Percentiles rank a stretch among this genome's conserved stretches.
Evolutionary conservation across 495 filamentous ascomycete genomes (phyloP).

Genomic region (Sabuloglossum arenarium): DNA sequence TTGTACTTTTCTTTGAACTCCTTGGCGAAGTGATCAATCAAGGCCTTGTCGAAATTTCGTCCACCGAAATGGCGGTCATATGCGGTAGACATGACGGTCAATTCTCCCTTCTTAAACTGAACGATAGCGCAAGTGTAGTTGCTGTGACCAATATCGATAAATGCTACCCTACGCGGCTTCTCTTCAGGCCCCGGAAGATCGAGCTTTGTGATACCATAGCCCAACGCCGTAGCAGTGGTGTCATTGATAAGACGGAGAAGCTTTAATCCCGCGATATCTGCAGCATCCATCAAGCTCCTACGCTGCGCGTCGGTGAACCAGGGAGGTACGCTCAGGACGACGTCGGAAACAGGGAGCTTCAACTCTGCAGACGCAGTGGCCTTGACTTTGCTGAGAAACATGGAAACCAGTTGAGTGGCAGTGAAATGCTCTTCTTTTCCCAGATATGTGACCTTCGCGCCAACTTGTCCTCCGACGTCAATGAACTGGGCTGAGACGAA

Average conservation of each 20-base stretch:
- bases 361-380: slow-evolving; percentile 70
- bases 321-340: slow-evolving; percentile 82
- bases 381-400: slow-evolving; percentile 91
- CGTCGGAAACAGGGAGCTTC: slow-evolving; percentile 80
- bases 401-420: slow-evolving; percentile 75
- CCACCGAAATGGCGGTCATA: slow-evolving; percentile 95
- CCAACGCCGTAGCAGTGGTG: slow-evolving; percentile 87
- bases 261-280: slow-evolving; percentile 88
- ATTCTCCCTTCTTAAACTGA: slow-evolving; percentile 93
- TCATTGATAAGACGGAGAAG: slow-evolving; percentile 91
- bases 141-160: slow-evolving; percentile 91
- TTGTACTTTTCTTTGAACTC: slow-evolving; percentile 90
- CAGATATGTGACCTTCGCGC: slow-evolving; percentile 83
- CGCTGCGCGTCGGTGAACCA: slow-evolving; percentile 97
- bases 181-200: slow-evolving; percentile 79
- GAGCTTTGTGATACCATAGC: slow-evolving; percentile 92
- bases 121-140: slow-evolving; percentile 89
- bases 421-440: slow-evolving; percentile 89
- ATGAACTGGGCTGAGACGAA: slow-evolving; percentile 75
- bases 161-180: slow-evolving; percentile 79
- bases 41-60: slow-evolving; percentile 84
- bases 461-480: slow-evolving; percentile 83
- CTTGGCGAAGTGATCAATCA: slow-evolving; percentile 83
- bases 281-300: slow-evolving; percentile 70
- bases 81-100: slow-evolving; percentile 80